Evolutionary conservation across 2,329 filamentous ascomycete species (phyloP).

Genomic region (Westerdykella sp.): DNA sequence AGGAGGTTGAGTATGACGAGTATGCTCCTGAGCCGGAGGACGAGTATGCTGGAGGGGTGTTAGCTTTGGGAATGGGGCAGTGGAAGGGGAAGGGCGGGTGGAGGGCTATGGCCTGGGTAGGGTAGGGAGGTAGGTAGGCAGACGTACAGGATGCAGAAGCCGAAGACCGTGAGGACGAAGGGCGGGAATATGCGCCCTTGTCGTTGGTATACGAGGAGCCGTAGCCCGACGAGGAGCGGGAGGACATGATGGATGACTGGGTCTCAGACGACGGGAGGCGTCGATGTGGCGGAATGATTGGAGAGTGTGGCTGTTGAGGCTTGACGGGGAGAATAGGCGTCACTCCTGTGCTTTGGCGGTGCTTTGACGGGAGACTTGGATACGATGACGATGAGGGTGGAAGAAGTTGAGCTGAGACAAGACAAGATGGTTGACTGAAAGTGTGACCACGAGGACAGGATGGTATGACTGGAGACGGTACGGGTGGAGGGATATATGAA

Average conservation of each 20-base stretch:
- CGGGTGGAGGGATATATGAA: constrained; percentile 6
- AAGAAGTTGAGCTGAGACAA: constrained; percentile 5
- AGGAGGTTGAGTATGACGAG: constrained; percentile 11
- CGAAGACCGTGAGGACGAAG: constrained; percentile 18
- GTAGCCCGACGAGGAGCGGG: constrained; percentile 15
- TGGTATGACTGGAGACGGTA: constrained; percentile 13
- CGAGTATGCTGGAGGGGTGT: constrained; percentile 1
- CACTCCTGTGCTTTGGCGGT: constrained; percentile 5
- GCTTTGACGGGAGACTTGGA: constrained; percentile 6
- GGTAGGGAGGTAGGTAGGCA: constrained; percentile 3
- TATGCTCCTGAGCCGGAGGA: constrained; percentile 4
- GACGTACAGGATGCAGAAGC: constrained; percentile 13
- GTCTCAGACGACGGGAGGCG: constrained; percentile 11
- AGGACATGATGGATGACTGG: constrained; percentile 19
- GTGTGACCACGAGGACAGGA: constrained; percentile 9
- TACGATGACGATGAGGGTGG: constrained; percentile 4
- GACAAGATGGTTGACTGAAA: constrained; percentile 13
- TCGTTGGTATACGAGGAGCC: constrained; percentile 16
- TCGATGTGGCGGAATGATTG: constrained; percentile 1
- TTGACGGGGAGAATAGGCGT: neutral
- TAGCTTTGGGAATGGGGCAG: constrained; percentile 5
- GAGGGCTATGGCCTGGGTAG: no score
- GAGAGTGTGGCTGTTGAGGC: constrained; percentile 2
- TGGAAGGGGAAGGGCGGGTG: neutral
- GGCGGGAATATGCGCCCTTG: constrained; percentile 19